Evolutionary conservation across 345 rosid species (phyloP), one percentile per base, ranked within the genome.

Genomic region (Lagerstroemia speciosa): DNA sequence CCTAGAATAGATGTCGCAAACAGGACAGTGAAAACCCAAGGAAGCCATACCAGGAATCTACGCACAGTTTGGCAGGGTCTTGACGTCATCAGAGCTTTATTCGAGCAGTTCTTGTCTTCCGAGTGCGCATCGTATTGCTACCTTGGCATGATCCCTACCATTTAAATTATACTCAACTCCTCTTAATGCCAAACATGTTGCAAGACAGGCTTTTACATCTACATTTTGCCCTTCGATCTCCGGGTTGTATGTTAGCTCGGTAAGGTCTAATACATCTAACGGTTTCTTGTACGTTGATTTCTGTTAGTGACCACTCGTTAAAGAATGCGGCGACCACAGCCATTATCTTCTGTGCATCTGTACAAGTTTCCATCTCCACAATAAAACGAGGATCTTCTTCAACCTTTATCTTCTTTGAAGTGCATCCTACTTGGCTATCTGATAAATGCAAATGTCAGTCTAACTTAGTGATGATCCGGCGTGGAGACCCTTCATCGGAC

Each of bases 11-110:
- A 68, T 31, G 24, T 73, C 14, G 45, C 53, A 19, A 68, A 73
- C 43, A 2, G 71, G 8, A 62, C 69, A 4, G 72, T 73, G 65
- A 73, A 61, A 36, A 52, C 67, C 46, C 71, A 29, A 32, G 76
- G 76, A 52, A 73, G 76, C 68, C 76, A 30, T 31, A 32, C 76
- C 1, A 65, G 76, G 10, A 73, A 73, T 24, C 67, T 73, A 8
- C 72, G 76, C 62, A 67, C 72, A 34, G 71, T 73, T 20, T 63
- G 72, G 72, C 76, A 61, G 53, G 76, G 76, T 19, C 62, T 73
- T 5, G 76, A 73, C 26, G 72, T 73, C 45, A 64, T 73, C 67
- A 68, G 72, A 36, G 72, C 64, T 62, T 55, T 73, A 15, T 73
- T 73, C 53, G 57, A 68, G 65, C 67, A 73, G 64, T 73, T 73